Evolutionary conservation across 441 rosid genomes (phyloP).

Genomic region (Theobroma grandiflorum): DNA sequence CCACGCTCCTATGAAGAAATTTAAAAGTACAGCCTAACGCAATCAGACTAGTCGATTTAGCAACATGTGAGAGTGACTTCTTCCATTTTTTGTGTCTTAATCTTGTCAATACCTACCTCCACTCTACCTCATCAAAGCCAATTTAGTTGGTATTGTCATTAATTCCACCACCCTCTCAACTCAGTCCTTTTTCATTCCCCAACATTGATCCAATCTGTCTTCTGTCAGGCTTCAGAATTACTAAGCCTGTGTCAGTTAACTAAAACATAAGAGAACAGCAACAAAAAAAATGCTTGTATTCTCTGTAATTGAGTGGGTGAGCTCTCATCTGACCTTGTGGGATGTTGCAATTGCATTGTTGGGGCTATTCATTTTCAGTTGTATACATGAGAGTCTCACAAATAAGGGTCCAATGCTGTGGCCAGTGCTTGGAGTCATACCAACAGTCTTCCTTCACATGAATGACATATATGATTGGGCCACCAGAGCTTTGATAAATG

Average conservation of each 20-base stretch:
- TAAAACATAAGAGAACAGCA: constrained; percentile 19
- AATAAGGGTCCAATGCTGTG: constrained; percentile 67
- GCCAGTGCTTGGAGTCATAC: constrained; percentile 73
- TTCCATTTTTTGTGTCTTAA: not conserved
- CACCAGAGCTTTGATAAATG: constrained; percentile 48
- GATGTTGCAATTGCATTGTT: constrained; percentile 54
- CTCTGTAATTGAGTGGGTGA: constrained; percentile 36
- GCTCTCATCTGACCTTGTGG: constrained; percentile 40
- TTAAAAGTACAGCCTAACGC: not conserved
- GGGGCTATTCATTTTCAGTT: constrained; percentile 57
- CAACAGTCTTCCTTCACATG: constrained; percentile 39
- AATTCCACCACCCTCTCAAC: constrained; percentile 18
- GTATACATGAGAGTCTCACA: constrained; percentile 52
- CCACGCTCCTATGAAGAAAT: not conserved
- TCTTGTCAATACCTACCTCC: not conserved
- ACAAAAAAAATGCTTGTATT: constrained; percentile 20
- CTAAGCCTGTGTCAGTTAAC: not conserved
- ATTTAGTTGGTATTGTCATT: constrained; percentile 23
- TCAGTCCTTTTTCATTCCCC: not conserved
- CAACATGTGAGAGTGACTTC: constrained; percentile 15
- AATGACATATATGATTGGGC: constrained; percentile 49
- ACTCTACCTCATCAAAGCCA: constrained; percentile 8
- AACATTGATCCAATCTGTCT: not conserved
- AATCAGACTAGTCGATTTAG: not conserved
- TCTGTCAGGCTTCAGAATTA: not conserved